These are phyloP conservation scores for Furcasterigmium furcatum DNA, from an alignment of 2,329 filamentous ascomycete genomes.

Conservation along the genomic window DNA sequence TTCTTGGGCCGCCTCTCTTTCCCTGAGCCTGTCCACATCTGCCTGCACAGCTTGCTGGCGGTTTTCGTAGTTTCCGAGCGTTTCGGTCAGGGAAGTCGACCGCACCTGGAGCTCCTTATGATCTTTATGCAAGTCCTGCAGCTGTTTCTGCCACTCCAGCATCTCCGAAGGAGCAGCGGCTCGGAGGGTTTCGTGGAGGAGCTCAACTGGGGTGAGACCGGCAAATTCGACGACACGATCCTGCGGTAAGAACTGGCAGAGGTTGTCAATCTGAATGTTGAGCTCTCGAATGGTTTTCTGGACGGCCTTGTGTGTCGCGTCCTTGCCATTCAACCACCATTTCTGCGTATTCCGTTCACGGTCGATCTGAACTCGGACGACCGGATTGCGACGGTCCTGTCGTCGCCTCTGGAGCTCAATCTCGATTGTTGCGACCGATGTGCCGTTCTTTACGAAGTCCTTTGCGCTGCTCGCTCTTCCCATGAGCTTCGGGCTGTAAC, in stretches of 20 bases:
- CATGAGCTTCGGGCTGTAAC: conserved; percentile 77
- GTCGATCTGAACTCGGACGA: conserved; percentile 74
- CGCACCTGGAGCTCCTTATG: conserved; percentile 63
- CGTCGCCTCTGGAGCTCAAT: conserved; percentile 76
- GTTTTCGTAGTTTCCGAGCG: conserved; percentile 63
- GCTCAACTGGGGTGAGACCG: conserved; percentile 73
- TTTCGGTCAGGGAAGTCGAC: conserved; percentile 56
- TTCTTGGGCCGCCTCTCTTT: conserved; percentile 67
- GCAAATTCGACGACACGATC: conserved; percentile 96
- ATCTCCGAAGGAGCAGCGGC: conserved; percentile 83
- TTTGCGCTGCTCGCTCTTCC: conserved; percentile 81
- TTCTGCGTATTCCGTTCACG: conserved; percentile 77
- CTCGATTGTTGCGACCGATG: conserved; percentile 75
- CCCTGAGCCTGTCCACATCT: conserved; percentile 79
- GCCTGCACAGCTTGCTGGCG: conserved; percentile 72
- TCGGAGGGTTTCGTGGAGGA: conserved; percentile 81
- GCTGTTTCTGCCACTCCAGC: conserved; percentile 69
- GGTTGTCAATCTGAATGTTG: conserved; percentile 93
- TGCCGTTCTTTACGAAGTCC: conserved; percentile 92
- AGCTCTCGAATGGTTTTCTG: conserved; percentile 65
- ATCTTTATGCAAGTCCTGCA: conserved; percentile 67
- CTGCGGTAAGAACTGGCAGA: conserved; percentile 95
- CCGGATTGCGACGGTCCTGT: conserved; percentile 59
- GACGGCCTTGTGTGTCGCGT: conserved; percentile 60
- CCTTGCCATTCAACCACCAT: conserved; percentile 74